These are phyloP conservation scores for Paracoccidioides lutzii DNA, from an alignment of 2,329 filamentous ascomycete genomes.

Conservation along the genomic window DNA sequence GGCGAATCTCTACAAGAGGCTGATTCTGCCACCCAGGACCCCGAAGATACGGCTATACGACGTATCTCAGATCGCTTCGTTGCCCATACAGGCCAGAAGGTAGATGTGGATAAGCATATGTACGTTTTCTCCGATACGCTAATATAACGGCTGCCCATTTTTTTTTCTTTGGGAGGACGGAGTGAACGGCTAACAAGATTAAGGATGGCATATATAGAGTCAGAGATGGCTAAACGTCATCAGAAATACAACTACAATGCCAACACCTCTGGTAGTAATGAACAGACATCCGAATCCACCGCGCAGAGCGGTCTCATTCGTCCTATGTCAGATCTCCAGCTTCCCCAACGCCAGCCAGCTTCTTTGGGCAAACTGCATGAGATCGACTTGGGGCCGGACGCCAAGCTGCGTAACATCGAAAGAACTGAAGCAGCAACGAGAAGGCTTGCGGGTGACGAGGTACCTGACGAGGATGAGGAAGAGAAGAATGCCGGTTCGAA, in stretches of 20 bases:
- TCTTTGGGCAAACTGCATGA: constrained; percentile 45
- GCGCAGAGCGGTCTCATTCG: constrained; percentile 6
- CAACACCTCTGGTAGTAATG: not conserved
- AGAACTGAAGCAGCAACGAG: constrained; percentile 34
- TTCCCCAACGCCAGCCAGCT: constrained; percentile 34
- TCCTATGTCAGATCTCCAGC: constrained; percentile 13
- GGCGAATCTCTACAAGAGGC: constrained; percentile 16
- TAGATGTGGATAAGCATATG: constrained; percentile 51
- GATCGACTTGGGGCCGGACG: constrained; percentile 41
- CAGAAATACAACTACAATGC: constrained; percentile 1
- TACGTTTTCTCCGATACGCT: constrained; percentile 31
- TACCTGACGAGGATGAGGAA: constrained; percentile 13
- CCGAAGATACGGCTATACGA: constrained; percentile 24
- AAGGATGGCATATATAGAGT: constrained; percentile 57
- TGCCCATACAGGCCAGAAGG: constrained; percentile 44
- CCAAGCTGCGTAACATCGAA: constrained; percentile 31
- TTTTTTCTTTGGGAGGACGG: constrained; percentile 6
- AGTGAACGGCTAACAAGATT: constrained; percentile 40
- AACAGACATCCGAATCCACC: not conserved
- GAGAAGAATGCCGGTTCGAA: constrained; percentile 17
- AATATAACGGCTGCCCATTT: not conserved
- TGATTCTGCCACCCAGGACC: constrained; percentile 19
- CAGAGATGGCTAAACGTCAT: constrained; percentile 45
- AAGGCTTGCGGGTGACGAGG: constrained; percentile 26
- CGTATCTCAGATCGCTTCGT: constrained; percentile 42